Evolutionary conservation across 495 filamentous ascomycete genomes (phyloP), one percentile per base, ranked within the genome.

Genomic region (Penicillium cinerascens): DNA sequence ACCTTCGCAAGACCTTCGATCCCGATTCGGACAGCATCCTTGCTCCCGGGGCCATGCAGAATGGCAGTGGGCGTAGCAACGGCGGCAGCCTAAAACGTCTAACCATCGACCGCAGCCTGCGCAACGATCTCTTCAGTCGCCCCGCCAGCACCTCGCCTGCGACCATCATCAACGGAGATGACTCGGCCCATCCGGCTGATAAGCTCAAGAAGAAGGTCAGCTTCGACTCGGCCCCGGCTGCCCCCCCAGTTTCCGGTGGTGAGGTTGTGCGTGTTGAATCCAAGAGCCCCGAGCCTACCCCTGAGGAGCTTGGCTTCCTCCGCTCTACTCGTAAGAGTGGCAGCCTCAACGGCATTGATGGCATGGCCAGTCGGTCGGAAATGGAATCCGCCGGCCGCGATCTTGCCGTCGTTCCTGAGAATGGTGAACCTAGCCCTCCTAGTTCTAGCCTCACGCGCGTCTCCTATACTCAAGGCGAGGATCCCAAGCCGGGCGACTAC

Each of bases 41-140:
- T 21, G 81, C 85, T 4, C 90, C 92, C 0, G 90, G 89, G 27
- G 89, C 93, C 1, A 88, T 97, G 67, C 88, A 90, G 17, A 78
- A 85, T 22, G 84, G 79, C 54, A 76, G 80, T 39, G 80, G 80
- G 26, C 78, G 82, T 26, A 78, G 82, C 40, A 82, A 79, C 9
- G 83, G 74, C 51, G 83, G 84, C 26, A 89, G 80, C 63, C 72
- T 97, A 61, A 96, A 96, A 76, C 89, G 87, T 56, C 78, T 98
- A 44, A 84, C 90, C 26, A 96, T 98, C 63, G 89, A 96, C 59
- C 87, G 88, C 49, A 87, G 84, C 56, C 74, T 97, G 64, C 83
- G 82, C 26, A 86, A 81, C 47, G 89, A 93, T 67, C 71, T 95
- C 4, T 92, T 91, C 70, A 69, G 69, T 16, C 70, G 67, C 44